phyloP scores from a whole-genome alignment of 768 basidiomycete species.

The Favolaschia claudopus region DNA sequence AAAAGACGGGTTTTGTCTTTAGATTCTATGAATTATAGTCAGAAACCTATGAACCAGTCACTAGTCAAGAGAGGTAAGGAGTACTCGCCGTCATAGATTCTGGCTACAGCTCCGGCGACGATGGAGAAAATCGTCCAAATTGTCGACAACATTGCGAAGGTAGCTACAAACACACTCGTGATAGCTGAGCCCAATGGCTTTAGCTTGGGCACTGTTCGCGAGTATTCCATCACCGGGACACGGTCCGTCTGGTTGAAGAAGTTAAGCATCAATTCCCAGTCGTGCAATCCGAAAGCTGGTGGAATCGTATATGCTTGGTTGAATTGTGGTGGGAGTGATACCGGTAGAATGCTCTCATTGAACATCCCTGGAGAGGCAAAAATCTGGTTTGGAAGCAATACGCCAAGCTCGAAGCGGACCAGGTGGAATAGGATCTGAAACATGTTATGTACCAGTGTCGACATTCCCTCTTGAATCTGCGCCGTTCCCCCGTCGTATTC shows the following conservation, averaged over 20 bases:
- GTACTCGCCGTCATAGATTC: no score
- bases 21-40: no score
- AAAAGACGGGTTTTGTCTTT: no score
- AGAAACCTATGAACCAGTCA: no score
- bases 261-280: background rate
- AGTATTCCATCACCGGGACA: background rate
- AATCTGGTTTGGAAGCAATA: background rate
- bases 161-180: background rate
- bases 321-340: background rate
- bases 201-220: background rate
- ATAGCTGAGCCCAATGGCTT: constrained; percentile 6
- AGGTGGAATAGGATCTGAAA: background rate
- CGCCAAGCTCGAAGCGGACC: background rate
- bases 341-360: background rate
- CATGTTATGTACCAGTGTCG: no score
- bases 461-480: no score
- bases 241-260: background rate
- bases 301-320: background rate
- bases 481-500: no score
- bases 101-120: background rate
- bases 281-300: background rate
- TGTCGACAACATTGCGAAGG: background rate
- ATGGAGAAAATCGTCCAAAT: background rate
- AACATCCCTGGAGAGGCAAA: background rate
- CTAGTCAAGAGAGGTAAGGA: no score